Percentiles rank a stretch among this genome's conserved stretches.
Conservation (phyloP, 345 rosid species). For the Syzygium aromaticum region DNA sequence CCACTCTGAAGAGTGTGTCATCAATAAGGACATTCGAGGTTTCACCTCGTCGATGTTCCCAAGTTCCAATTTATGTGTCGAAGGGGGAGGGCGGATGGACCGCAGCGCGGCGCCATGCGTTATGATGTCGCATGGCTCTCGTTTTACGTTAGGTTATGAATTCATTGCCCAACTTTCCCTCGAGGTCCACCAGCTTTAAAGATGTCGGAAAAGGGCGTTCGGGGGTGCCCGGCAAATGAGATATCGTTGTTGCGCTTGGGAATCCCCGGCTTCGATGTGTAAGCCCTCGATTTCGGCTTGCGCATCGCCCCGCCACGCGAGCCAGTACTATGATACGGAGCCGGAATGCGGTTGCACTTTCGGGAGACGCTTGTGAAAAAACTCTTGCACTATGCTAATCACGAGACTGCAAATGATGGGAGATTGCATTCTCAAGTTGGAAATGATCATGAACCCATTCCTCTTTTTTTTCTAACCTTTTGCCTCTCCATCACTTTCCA, state of each 20-base stretch:
- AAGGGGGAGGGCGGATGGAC: background rate
- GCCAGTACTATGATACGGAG: background rate
- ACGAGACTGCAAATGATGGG: background rate
- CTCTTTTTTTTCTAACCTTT: background rate
- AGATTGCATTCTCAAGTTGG: background rate
- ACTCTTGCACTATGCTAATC: background rate
- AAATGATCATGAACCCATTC: background rate
- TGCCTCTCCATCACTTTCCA: background rate
- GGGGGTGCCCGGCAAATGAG: background rate
- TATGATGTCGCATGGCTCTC: slow-evolving; percentile 1
- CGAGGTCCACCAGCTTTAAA: background rate
- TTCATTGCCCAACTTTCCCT: background rate
- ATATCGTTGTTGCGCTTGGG: background rate
- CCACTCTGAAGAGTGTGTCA: background rate
- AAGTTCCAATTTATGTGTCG: background rate
- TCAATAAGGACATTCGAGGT: background rate
- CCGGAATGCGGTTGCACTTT: background rate
- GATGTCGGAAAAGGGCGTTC: background rate
- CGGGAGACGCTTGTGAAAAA: background rate
- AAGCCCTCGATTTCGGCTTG: background rate
- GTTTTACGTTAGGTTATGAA: background rate
- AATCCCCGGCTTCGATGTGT: no score
- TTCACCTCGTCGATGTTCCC: background rate
- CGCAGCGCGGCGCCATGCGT: background rate
- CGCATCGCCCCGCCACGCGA: background rate